Evolutionary conservation across 1,284 basidiomycete genomes (phyloP), one percentile per base, ranked within the genome.

Genomic region (Bondarzewia mesenterica): DNA sequence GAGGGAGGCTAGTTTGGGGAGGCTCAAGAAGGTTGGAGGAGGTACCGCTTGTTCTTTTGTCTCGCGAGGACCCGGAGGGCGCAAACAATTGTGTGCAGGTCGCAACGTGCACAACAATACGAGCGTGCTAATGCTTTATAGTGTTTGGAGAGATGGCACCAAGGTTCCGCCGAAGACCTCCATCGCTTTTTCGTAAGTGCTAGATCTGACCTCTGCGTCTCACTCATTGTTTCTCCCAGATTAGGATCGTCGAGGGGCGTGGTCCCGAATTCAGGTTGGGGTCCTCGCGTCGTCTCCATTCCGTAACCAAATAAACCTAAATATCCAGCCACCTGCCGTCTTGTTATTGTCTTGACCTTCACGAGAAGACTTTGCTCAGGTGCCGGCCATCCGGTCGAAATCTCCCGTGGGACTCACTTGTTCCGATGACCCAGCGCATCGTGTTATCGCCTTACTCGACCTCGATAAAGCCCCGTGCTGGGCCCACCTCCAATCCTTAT

Each of bases 21-120:
- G 40, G 54, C 54, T 55, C 54, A 40, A 47, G 46, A 32, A 12
- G 45, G 16, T 20, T 40, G 16, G 36, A 26, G 25, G 46, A 36
- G 36, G 37, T 26, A 14, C 36, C 36, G 35, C 48, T 29, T 16
- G 36, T 40, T 55, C 53, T 55, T 55, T 55, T 54, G 53, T 55
- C 50, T 47, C 44, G 47, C 48, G 44, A 46, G 42, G 48, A 39
- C 37, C 39, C 42, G 52, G 54, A 53, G 46, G 44, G 51, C 32
- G 47, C 44, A 49, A 47, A 82, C 79, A 80, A 82, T 81, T 79
- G 73, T 65, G 69, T 67, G 66, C 67, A 72, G 69, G 75, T 50
- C 46, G 75, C 53, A 75, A 74, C 68, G 61, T 64, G 72, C 68
- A 82, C 78, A 82, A 77, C 75, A 75, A 73, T 64, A 41, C 47